Evolutionary conservation across 2,329 filamentous ascomycete species (phyloP), one percentile per base, ranked within the genome.

Genomic region (Fusarium dimerum): DNA sequence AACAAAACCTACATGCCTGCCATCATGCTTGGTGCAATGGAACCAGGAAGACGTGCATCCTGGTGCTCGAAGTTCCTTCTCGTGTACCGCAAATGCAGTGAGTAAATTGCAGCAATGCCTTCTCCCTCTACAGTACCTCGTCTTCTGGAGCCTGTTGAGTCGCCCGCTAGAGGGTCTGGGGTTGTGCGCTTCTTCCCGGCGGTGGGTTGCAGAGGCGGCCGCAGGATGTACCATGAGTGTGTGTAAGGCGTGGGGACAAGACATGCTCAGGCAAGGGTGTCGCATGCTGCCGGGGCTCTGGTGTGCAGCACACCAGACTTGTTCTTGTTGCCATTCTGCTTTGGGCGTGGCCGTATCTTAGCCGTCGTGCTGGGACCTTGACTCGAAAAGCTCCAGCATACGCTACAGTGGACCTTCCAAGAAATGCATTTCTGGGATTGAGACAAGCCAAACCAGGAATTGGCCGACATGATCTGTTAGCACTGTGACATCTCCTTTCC

Each of bases 121-220:
- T 36, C 5, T 10, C 32, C 32, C 5, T 36, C 13, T 32, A n/a
- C 13, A 6, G 32, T 15, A 15, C 13, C 32, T 36, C 50, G 52
- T 45, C 50, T 54, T 56, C 48, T 56, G 43, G 49, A 52, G 55
- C 50, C 56, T 26, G 45, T 52, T 56, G 50, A 48, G 59, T 47
- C 57, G 57, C 51, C 45, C 54, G 53, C 59, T 64, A 53, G 49
- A 52, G 54, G 44, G 62, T 62, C 64, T 62, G 64, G 68, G 68
- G 69, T 68, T 63, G 62, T 66, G 67, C 67, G 67, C 67, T 66
- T 68, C 63, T 66, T 67, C 64, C 68, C 68, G 68, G 63, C 59
- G 62, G 64, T 64, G 66, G 69, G 71, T 65, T 68, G 69, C 69
- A 73, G 69, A 70, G 61, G 52, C 62, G 71, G 71, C 71, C 71